These are phyloP conservation scores for Eutypella sp. DNA, from an alignment of 2,329 filamentous ascomycete genomes.

Conservation along the genomic window DNA sequence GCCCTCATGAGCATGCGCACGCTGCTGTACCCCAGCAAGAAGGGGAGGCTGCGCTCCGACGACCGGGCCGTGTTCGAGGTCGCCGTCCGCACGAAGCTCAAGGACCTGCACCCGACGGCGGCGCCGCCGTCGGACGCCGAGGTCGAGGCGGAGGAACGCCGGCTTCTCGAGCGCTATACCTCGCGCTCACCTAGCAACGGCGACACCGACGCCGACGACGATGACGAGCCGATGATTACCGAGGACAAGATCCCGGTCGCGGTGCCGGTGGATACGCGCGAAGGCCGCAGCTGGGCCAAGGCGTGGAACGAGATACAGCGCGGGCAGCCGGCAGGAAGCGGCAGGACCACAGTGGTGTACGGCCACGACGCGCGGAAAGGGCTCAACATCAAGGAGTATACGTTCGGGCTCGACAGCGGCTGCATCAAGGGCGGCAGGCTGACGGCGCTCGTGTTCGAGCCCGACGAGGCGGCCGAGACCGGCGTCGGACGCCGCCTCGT, in stretches of 20 bases:
- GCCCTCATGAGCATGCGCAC: constrained; percentile 91
- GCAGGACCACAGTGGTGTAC: constrained; percentile 69
- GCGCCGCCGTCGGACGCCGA: constrained; percentile 5
- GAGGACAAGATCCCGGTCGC: constrained; percentile 1
- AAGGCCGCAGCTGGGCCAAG: constrained; percentile 64
- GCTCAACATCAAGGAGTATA: constrained; percentile 57
- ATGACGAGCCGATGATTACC: constrained; percentile 8
- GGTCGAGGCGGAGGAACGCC: constrained; percentile 7
- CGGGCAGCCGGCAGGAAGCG: constrained; percentile 13
- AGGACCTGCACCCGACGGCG: constrained; percentile 4
- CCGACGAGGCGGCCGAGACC: constrained; percentile 27
- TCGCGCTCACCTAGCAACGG: too few relatives aligned
- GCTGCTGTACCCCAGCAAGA: constrained; percentile 51
- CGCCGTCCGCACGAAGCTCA: constrained; percentile 35
- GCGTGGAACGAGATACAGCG: constrained; percentile 51
- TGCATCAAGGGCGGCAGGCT: constrained; percentile 74
- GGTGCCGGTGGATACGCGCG: constrained; percentile 36
- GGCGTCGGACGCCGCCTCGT: constrained; percentile 15
- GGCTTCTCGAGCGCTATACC: constrained; percentile 18
- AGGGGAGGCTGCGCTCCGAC: constrained; percentile 1
- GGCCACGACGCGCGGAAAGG: constrained; percentile 78
- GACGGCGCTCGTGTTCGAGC: constrained; percentile 71
- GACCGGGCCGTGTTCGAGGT: constrained; percentile 19
- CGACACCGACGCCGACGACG: not conserved
- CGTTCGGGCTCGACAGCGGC: constrained; percentile 79